A percentile compares a stretch with the other conserved stretches of the same genome.
Conservation (phyloP, 2,329 filamentous ascomycete genomes). For the Stachybotrys chlorohalonatus region DNA sequence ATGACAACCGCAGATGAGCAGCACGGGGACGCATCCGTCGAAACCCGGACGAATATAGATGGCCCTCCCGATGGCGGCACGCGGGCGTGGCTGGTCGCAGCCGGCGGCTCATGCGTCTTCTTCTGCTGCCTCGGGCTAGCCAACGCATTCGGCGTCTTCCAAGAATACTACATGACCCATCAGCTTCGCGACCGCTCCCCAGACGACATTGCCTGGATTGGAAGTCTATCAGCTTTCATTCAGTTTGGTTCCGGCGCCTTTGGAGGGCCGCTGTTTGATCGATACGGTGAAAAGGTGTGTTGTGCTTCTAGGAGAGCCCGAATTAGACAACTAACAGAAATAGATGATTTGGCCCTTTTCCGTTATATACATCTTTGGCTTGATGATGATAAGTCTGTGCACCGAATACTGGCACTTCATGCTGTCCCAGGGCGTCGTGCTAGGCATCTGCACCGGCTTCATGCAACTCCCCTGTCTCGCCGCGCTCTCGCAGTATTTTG, state of each 20-base stretch:
- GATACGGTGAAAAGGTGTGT: constrained; percentile 26
- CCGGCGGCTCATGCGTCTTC: constrained; percentile 9
- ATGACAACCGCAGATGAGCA: not conserved
- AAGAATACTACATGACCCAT: constrained; percentile 15
- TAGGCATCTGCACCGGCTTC: constrained; percentile 30
- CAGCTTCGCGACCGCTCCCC: constrained; percentile 11
- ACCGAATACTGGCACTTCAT: constrained; percentile 42
- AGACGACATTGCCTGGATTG: constrained; percentile 17
- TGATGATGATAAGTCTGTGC: constrained; percentile 35
- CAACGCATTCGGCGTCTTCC: constrained; percentile 17
- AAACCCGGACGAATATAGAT: not conserved
- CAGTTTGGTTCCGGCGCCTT: constrained; percentile 19
- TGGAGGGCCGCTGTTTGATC: constrained; percentile 30
- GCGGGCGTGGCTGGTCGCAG: constrained; percentile 8
- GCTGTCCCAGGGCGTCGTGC: constrained; percentile 37
- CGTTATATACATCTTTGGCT: constrained; percentile 23
- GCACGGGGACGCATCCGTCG: no score
- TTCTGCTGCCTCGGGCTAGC: constrained; percentile 17
- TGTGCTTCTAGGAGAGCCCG: no score
- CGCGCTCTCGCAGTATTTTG: constrained; percentile 36
- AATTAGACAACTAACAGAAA: not conserved
- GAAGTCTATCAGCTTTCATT: constrained; percentile 12
- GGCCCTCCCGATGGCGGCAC: not conserved
- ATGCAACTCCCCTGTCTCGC: constrained; percentile 35
- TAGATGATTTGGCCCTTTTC: constrained; percentile 22